Evolutionary conservation across 2,329 filamentous ascomycete species (phyloP).

Genomic region (Akanthomyces uredinophilus): DNA sequence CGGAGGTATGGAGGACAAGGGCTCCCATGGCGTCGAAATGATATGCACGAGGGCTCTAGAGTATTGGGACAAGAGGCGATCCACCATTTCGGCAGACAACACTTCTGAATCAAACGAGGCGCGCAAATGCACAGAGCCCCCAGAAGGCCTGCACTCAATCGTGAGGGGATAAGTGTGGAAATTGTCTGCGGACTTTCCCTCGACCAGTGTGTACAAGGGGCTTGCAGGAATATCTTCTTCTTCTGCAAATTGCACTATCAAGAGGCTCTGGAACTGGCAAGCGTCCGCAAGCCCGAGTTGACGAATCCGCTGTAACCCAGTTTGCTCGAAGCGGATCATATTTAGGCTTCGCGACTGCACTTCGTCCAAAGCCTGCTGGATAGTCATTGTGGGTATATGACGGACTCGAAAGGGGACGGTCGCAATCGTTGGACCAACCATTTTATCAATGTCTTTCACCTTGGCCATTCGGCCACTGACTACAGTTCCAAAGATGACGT

Average conservation of each 20-base stretch:
- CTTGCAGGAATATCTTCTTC: neutral
- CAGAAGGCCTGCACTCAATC: neutral
- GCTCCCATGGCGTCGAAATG: neutral
- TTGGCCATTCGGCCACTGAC: constrained; percentile 16
- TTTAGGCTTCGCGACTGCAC: constrained; percentile 4
- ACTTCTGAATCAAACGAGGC: neutral
- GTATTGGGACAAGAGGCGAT: neutral
- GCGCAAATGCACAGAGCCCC: neutral
- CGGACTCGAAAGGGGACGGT: constrained; percentile 15
- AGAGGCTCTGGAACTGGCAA: constrained; percentile 41
- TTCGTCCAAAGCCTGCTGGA: neutral
- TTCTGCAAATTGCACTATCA: neutral
- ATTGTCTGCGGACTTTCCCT: neutral
- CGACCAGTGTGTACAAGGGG: neutral
- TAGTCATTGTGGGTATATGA: neutral
- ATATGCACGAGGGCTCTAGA: neutral
- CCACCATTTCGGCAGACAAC: neutral
- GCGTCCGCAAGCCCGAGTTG: constrained; percentile 47
- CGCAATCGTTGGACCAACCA: constrained; percentile 25
- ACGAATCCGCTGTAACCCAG: constrained; percentile 51
- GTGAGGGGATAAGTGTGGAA: neutral
- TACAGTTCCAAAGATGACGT: constrained; percentile 14
- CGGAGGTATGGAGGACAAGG: neutral
- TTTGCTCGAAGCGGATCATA: constrained; percentile 41
- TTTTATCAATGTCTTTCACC: constrained; percentile 10